Conservation (phyloP, 768 basidiomycete species). For the Russula dissimulans region DNA sequence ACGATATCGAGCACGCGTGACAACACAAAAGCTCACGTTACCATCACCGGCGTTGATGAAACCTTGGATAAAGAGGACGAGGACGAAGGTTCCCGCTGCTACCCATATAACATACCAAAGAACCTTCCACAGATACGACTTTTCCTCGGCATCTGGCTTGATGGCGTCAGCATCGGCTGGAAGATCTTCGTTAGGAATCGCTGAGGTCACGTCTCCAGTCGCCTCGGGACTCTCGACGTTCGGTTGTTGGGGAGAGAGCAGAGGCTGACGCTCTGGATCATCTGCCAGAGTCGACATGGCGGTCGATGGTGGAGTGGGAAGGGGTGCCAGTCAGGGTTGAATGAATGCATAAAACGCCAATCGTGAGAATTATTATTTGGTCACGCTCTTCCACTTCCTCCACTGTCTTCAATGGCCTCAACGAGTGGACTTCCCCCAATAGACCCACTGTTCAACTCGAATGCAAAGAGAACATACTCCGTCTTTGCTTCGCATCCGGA, state of each 20-base stretch:
- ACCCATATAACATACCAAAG: conserved; percentile 29
- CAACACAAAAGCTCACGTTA: conserved; percentile 37
- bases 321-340: too few species aligned
- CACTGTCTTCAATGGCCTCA: conserved; percentile 25
- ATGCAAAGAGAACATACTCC: conserved; percentile 63
- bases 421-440: conserved; percentile 47
- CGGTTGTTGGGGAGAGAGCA: background rate
- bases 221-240: background rate
- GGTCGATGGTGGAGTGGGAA: background rate
- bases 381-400: background rate
- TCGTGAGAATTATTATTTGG: background rate
- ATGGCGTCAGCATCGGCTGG: background rate
- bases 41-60: conserved; percentile 62
- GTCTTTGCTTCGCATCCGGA: conserved; percentile 61
- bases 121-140: conserved; percentile 24
- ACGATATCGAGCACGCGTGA: background rate
- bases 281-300: conserved; percentile 1
- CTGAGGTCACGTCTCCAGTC: background rate
- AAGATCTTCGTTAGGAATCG: background rate
- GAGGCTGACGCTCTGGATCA: conserved; percentile 5
- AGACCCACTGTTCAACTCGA: conserved; percentile 51
- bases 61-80: conserved; percentile 55
- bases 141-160: conserved; percentile 11
- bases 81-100: conserved; percentile 29
- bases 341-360: too few species aligned